phyloP scores from a whole-genome alignment of 345 rosid genomes.

The Dipteronia dyeriana region DNA sequence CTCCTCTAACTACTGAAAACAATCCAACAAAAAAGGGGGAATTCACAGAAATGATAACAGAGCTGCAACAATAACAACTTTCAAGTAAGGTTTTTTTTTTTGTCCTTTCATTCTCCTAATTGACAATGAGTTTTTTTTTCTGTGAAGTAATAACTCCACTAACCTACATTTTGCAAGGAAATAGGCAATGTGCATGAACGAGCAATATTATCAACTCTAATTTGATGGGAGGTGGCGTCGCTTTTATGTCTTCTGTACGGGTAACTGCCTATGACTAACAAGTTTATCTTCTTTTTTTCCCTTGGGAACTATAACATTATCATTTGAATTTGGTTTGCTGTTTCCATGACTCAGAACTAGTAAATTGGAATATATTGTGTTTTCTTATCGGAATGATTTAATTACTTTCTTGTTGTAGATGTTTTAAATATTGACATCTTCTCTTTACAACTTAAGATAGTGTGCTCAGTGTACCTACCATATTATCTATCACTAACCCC shows the following conservation, averaged over 20 bases:
- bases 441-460: not conserved
- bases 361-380: not conserved
- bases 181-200: not conserved
- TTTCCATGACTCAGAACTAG: not conserved
- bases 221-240: not conserved
- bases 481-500: not conserved
- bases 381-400: not conserved
- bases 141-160: slow-evolving; percentile 4
- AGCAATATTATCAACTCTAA: not conserved
- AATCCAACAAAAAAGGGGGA: not conserved
- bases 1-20: slow-evolving; percentile 1
- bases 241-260: not conserved
- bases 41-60: not conserved
- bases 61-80: not conserved
- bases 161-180: not conserved
- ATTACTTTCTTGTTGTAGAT: not conserved
- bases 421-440: not conserved
- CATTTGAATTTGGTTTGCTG: slow-evolving; percentile 1
- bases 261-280: not conserved
- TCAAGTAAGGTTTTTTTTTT: not conserved
- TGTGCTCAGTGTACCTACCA: not conserved
- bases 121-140: not conserved
- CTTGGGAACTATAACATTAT: not conserved
- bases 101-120: not conserved
- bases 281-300: not conserved